Evolutionary conservation across 108 stramenopile species (phyloP), one percentile per base, ranked within the genome.

Genomic region (Cylindrotheca closterium): DNA sequence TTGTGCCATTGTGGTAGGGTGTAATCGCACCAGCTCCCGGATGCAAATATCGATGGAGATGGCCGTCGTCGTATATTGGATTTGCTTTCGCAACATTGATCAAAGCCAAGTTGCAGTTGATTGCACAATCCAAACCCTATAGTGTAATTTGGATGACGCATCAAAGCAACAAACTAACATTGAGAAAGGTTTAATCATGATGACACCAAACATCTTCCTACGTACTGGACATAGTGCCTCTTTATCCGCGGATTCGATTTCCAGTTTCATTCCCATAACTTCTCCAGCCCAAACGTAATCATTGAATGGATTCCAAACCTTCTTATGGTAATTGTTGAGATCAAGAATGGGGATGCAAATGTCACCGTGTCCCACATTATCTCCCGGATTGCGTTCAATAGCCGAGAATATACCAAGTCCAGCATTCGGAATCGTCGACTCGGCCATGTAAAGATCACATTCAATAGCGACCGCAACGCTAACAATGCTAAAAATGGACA

Each of bases 401-500:
- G 64, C 76, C 49, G 89, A 74, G 65, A 84, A 91, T 33, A 91
- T 74, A 23, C 86, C 89, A 1, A 84, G 45, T 7, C 89, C 89
- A 8, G 83, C 63, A 30, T 77, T 61, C 25, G 89, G 86, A 48
- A 91, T 91, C 29, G 86, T 77, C 8, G 82, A 83, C 46, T 68
- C 70, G 19, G 89, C 86, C n/a, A 86, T 51, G 53, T 80, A 88
- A 21, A 79, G 56, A 2, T 70, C 80, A 58, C 89, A 91, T 7
- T 32, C 51, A 24, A 54, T 2, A 26, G 24, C 8, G 25, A 7
- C 24, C 52, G 55, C 34, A 8, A 60, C 22, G 23, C 19, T 48
- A 3, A 48, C 23, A 3, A 19, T 23, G 2, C 3, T 2, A 48
- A 22, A 19, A 23, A 48, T 3, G 22, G 47, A 23, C 47, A n/a